A percentile compares a stretch with the other conserved stretches of the same genome.
phyloP scores from a whole-genome alignment of 306 rosid genomes.

The Sophora flavescens region DNA sequence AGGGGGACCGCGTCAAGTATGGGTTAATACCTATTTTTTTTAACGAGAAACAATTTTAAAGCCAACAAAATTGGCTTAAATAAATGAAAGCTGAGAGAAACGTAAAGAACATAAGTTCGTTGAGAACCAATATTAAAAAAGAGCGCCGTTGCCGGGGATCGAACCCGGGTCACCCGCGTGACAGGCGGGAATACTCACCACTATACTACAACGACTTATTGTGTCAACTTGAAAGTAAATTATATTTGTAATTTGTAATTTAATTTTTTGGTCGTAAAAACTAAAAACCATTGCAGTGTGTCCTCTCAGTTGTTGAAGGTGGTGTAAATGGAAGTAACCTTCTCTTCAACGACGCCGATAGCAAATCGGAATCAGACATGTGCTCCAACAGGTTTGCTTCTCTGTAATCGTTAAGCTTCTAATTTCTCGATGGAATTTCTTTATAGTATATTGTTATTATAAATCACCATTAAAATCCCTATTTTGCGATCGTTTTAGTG shows the following conservation, averaged over 20 bases:
- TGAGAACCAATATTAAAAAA: no score
- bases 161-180: conserved; percentile 56
- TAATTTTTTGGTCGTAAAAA: background rate
- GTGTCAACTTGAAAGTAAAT: fast-evolving
- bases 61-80: no score
- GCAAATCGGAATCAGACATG: conserved; percentile 10
- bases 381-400: conserved; percentile 51
- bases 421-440: background rate
- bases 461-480: background rate
- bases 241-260: background rate
- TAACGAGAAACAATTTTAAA: no score
- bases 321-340: conserved; percentile 61
- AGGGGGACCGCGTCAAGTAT: no score
- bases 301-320: background rate
- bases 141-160: conserved; percentile 59
- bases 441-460: background rate
- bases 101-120: no score
- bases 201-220: conserved; percentile 52
- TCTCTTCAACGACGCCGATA: conserved; percentile 58
- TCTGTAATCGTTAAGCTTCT: background rate
- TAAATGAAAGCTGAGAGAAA: no score
- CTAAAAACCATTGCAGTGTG: background rate
- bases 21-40: no score
- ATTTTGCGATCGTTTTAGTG: conserved; percentile 16
- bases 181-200: conserved; percentile 56